Evolutionary conservation across 2,329 filamentous ascomycete species (phyloP), one percentile per base, ranked within the genome.

Genomic region (Helminthosporium solani): DNA sequence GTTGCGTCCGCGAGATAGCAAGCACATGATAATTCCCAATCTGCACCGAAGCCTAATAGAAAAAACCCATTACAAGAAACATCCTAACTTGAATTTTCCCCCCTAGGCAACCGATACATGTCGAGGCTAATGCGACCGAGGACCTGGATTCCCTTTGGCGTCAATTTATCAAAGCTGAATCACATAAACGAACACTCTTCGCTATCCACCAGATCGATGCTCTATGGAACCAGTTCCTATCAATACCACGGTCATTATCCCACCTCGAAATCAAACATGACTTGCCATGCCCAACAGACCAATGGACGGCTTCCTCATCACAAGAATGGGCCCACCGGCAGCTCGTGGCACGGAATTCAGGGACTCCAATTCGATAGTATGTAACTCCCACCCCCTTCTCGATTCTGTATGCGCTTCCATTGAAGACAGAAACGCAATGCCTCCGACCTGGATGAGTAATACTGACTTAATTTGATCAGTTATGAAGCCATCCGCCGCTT

Each of bases 191-290:
- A 28, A 60, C 54, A 7, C 27, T 51, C 5, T 60, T 53, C 30
- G 53, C 57, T 33, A 37, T 60, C 5, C 57, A 60, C 21, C 54
- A 60, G 19, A 53, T 60, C 23, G 52, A 55, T 33, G 43, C 51
- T n/a, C 39, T 58, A 25, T 60, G 57, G 52, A 58, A 60, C 33
- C 57, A 61, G 33, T 50, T 58, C 16, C 41, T 61, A 2, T 61
- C 57, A 3, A 49, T 60, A 3, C 58, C 57, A 5, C 53, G 57
- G 2, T 56, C 50, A 2, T 44, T 61, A n/a, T 61, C 58, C 6
- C 55, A 59, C 31, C 34, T 61, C 14, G 57, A 61, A 19, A 55
- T 60, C 21, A 58, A 60, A 31, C 54, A 57, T 25, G 49, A 56
- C 9, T 37, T 61, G 11, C 58, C 56, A 14, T 58, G 53, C 28